A percentile compares a stretch with the other conserved stretches of the same genome.
phyloP scores from a whole-genome alignment of 75 land plant species.

The Picea sitchensis region DNA sequence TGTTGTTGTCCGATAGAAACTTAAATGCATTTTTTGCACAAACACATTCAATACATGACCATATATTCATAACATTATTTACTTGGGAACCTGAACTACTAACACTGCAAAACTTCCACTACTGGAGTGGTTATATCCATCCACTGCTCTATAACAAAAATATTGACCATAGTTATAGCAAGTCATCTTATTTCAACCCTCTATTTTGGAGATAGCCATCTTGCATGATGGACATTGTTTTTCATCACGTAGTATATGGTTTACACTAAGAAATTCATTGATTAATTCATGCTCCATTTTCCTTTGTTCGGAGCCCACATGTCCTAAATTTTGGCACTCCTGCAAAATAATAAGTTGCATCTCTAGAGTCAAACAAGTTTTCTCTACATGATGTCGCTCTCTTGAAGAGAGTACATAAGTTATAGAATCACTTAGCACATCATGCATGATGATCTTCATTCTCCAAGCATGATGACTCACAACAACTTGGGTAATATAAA shows the following conservation, averaged over 20 bases:
- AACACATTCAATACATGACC: too few species aligned
- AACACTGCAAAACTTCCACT: neutral
- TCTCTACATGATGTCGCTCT: slow-evolving; percentile 74
- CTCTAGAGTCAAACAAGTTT: slow-evolving; percentile 70
- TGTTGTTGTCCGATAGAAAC: too few species aligned
- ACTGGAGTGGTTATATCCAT: slow-evolving; percentile 88
- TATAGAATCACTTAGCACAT: slow-evolving; percentile 72
- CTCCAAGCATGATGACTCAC: slow-evolving; percentile 71
- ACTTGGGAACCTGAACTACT: neutral
- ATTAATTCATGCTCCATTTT: slow-evolving; percentile 59
- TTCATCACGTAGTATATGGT: slow-evolving; percentile 51
- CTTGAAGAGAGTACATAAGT: slow-evolving; percentile 79
- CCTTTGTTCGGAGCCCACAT: slow-evolving; percentile 16
- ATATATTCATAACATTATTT: too few species aligned
- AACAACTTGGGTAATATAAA: slow-evolving; percentile 20
- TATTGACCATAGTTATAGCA: slow-evolving; percentile 76
- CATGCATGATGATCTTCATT: slow-evolving; percentile 82
- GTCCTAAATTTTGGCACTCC: slow-evolving; percentile 6
- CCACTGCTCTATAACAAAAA: slow-evolving; percentile 75
- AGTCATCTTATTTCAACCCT: slow-evolving; percentile 94
- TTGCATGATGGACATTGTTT: slow-evolving; percentile 90
- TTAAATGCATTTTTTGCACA: too few species aligned
- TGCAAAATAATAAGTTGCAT: slow-evolving; percentile 57
- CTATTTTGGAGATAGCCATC: slow-evolving; percentile 77
- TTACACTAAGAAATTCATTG: slow-evolving; percentile 67